Evolutionary conservation across 2,329 filamentous ascomycete genomes (phyloP).

Genomic region (Ploettnerulaceae sp.): DNA sequence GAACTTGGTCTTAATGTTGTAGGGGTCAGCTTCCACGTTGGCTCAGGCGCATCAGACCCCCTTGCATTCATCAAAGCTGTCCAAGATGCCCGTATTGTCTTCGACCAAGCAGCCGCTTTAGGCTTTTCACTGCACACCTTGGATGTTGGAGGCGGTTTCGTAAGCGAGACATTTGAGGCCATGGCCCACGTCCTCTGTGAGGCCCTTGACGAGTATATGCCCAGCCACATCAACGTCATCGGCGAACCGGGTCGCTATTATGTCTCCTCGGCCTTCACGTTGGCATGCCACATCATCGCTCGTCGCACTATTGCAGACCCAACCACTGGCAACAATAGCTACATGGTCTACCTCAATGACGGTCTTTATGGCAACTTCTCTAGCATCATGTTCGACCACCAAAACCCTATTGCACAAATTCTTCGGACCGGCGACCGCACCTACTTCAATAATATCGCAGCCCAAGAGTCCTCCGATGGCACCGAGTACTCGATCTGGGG

Average conservation of each 20-base stretch:
- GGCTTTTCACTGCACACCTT: constrained; percentile 82
- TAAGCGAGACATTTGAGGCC: constrained; percentile 80
- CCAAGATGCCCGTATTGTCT: constrained; percentile 80
- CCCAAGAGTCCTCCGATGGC: constrained; percentile 46
- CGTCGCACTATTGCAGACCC: constrained; percentile 81
- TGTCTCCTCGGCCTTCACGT: constrained; percentile 85
- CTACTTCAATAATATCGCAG: constrained; percentile 51
- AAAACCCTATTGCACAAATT: constrained; percentile 81
- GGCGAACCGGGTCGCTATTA: constrained; percentile 97
- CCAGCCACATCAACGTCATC: constrained; percentile 72
- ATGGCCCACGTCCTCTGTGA: constrained; percentile 78
- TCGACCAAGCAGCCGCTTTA: constrained; percentile 72
- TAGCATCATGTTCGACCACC: constrained; percentile 98
- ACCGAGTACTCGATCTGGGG: constrained; percentile 96
- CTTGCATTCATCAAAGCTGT: constrained; percentile 86
- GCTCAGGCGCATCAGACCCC: constrained; percentile 93
- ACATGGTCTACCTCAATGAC: constrained; percentile 98
- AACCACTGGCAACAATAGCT: constrained; percentile 60
- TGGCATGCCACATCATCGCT: constrained; percentile 94
- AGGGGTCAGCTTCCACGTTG: constrained; percentile 96
- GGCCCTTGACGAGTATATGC: constrained; percentile 85
- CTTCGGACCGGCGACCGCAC: constrained; percentile 58
- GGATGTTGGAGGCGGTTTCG: constrained; percentile 93
- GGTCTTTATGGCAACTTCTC: constrained; percentile 98
- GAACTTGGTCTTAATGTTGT: constrained; percentile 84